These are phyloP conservation scores for Cornus suecica DNA, from an alignment of 148 eudicot species.

Conservation along the genomic window DNA sequence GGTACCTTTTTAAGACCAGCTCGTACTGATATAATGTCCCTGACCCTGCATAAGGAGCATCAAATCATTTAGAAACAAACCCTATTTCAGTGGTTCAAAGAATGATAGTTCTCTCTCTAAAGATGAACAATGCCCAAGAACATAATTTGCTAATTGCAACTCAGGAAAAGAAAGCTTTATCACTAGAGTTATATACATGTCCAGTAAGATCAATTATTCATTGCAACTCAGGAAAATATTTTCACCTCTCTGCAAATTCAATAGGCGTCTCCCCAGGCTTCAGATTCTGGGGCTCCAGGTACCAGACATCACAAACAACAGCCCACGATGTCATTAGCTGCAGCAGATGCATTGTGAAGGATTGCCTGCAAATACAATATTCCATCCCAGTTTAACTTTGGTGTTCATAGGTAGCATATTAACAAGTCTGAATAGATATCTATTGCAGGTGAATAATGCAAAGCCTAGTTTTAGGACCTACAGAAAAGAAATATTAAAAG, in stretches of 20 bases:
- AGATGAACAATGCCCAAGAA: not conserved
- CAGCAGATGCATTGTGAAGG: constrained; percentile 89
- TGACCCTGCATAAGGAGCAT: constrained; percentile 51
- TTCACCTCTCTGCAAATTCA: constrained; percentile 94
- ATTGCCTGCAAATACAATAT: constrained; percentile 55
- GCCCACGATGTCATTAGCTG: constrained; percentile 99
- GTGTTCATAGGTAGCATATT: not conserved
- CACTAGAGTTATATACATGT: not conserved
- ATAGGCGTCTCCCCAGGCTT: constrained; percentile 91
- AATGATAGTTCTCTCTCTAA: not conserved
- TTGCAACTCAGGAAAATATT: not conserved
- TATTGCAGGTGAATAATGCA: not conserved
- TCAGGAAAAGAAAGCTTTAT: not conserved
- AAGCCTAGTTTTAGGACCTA: not conserved
- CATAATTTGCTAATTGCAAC: not conserved
- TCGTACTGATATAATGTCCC: constrained; percentile 73
- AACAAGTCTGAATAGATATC: constrained; percentile 3
- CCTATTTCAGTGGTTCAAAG: not conserved
- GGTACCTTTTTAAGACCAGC: constrained; percentile 98
- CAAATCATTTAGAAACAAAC: not conserved
- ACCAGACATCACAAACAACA: constrained; percentile 99
- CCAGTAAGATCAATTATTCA: not conserved
- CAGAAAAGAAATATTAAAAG: not conserved
- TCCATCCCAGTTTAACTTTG: not conserved
- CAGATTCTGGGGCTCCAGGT: constrained; percentile 86